Conservation (phyloP, 805 yeast species). For the Saccharomycopsis sp. region DNA sequence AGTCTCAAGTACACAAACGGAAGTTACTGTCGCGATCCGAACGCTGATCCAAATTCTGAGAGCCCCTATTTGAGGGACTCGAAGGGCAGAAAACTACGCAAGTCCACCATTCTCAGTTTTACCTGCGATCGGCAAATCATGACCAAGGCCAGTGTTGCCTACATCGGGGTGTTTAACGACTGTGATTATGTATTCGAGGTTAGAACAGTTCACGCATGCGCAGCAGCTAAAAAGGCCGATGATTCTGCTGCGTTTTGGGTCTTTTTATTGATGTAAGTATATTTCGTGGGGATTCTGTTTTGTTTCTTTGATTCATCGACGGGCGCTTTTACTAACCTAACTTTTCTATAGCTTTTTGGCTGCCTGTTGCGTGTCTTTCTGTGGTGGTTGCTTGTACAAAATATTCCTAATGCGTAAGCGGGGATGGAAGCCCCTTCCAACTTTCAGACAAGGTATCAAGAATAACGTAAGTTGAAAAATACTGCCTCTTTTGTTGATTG, state of each 20-base stretch:
- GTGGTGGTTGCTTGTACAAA: conserved; percentile 35
- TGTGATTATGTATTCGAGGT: conserved; percentile 84
- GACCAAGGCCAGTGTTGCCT: conserved; percentile 58
- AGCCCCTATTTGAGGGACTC: conserved; percentile 24
- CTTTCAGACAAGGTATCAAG: conserved; percentile 8
- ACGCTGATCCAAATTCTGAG: background rate
- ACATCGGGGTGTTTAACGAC: conserved; percentile 64
- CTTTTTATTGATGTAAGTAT: conserved; percentile 44
- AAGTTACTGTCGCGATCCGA: conserved; percentile 40
- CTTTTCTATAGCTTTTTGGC: conserved; percentile 26
- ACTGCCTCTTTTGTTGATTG: background rate
- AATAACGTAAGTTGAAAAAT: conserved; percentile 17
- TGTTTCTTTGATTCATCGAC: conserved; percentile 33
- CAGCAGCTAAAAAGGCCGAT: conserved; percentile 63
- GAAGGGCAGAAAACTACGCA: conserved; percentile 45
- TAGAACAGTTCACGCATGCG: conserved; percentile 79
- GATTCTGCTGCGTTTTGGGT: conserved; percentile 61
- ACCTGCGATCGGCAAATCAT: conserved; percentile 73
- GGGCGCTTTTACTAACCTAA: conserved; percentile 27
- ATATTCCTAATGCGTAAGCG: conserved; percentile 10
- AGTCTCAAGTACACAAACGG: conserved; percentile 68
- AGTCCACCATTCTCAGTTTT: conserved; percentile 62
- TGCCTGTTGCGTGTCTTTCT: conserved; percentile 36
- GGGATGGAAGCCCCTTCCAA: conserved; percentile 12
- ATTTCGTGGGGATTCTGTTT: conserved; percentile 31